phyloP scores from a whole-genome alignment of 1,284 basidiomycete species.

The Ceratobasidium sp. region DNA sequence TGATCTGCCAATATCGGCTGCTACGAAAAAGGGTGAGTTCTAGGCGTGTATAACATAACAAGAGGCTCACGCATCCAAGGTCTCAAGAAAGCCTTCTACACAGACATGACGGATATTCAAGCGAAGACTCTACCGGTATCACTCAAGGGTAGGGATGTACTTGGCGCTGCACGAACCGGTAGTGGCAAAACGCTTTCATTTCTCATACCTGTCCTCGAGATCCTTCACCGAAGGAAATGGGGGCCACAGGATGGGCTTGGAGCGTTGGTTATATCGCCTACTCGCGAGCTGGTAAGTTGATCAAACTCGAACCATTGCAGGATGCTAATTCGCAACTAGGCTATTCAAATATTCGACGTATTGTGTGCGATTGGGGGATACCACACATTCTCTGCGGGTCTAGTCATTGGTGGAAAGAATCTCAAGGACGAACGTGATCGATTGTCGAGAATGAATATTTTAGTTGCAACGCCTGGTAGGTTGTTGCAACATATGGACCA shows the following conservation, averaged over 20 bases:
- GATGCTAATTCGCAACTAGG: constrained; percentile 54
- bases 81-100: constrained; percentile 83
- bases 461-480: constrained; percentile 95
- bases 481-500: constrained; percentile 98
- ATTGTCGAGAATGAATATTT: constrained; percentile 92
- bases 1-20: constrained; percentile 72
- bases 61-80: constrained; percentile 55
- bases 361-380: constrained; percentile 88
- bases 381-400: constrained; percentile 92
- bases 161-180: constrained; percentile 81
- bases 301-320: neutral
- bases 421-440: constrained; percentile 92
- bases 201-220: constrained; percentile 77
- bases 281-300: constrained; percentile 82
- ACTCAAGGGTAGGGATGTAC: constrained; percentile 70
- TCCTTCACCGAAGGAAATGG: constrained; percentile 77
- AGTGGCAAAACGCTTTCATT: constrained; percentile 87
- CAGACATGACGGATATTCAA: constrained; percentile 87
- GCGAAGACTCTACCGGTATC: constrained; percentile 66
- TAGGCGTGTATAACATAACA: neutral
- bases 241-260: constrained; percentile 86
- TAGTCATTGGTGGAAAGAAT: constrained; percentile 97
- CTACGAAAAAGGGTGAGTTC: constrained; percentile 68
- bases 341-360: constrained; percentile 97
- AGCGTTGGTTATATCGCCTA: constrained; percentile 93